Evolutionary conservation across 1,284 basidiomycete species (phyloP).

Genomic region (Cryptococcus maquisensis): DNA sequence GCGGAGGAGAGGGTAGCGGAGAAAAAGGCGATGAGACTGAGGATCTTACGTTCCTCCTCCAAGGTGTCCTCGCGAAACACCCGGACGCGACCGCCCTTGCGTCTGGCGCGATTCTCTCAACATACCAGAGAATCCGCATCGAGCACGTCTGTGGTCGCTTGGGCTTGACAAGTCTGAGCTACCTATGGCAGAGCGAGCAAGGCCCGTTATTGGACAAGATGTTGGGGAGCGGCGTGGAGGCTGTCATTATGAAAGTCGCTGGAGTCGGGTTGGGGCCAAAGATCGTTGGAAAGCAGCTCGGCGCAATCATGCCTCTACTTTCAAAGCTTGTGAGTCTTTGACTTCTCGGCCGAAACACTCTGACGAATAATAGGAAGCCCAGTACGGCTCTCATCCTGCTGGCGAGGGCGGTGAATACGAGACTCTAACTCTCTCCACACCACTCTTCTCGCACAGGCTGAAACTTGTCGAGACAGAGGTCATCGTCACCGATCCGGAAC

Average conservation of each 20-base stretch:
- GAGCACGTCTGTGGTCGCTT: slow-evolving; percentile 96
- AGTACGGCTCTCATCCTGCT: slow-evolving; percentile 89
- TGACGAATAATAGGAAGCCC: slow-evolving; percentile 57
- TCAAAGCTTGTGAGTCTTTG: slow-evolving; percentile 61
- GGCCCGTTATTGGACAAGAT: slow-evolving; percentile 78
- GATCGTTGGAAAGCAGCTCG: slow-evolving; percentile 75
- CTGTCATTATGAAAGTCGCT: slow-evolving; percentile 92
- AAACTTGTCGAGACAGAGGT: slow-evolving; percentile 62
- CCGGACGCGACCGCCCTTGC: slow-evolving; percentile 84
- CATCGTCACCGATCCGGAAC: slow-evolving; percentile 57
- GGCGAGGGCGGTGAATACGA: slow-evolving; percentile 99
- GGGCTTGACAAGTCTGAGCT: slow-evolving; percentile 73
- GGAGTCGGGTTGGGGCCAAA: slow-evolving; percentile 78
- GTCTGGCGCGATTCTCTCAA: slow-evolving; percentile 94
- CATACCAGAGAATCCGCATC: slow-evolving; percentile 93
- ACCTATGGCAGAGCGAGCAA: slow-evolving; percentile 93
- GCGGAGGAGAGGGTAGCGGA: slow-evolving; percentile 51
- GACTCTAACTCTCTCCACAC: slow-evolving; percentile 83
- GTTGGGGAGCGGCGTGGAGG: slow-evolving; percentile 72
- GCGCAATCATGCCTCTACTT: slow-evolving; percentile 70
- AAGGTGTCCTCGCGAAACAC: slow-evolving; percentile 72
- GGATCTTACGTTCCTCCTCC: slow-evolving; percentile 77
- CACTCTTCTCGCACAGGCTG: slow-evolving; percentile 77
- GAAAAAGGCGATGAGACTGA: slow-evolving; percentile 88
- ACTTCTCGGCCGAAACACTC: not conserved